Evolutionary conservation across 768 basidiomycete genomes (phyloP), one percentile per base, ranked within the genome.

Genomic region (Chalciporus sphaerocephalus): DNA sequence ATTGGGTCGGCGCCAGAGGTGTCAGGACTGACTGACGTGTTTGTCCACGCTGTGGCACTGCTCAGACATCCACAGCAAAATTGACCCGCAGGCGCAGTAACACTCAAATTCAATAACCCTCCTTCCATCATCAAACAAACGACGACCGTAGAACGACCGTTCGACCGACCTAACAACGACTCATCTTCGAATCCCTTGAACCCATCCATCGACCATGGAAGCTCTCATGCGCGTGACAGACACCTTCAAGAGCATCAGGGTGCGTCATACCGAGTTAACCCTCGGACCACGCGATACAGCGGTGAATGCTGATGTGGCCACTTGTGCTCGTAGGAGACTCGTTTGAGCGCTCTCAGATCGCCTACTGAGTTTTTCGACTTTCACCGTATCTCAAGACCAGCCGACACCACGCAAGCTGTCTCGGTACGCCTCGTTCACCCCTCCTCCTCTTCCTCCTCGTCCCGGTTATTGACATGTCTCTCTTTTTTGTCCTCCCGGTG

Each of bases 301-400:
- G 16, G 44, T 51, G 18, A 22, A 36, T 22, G 24, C 32, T 22
- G 12, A 46, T 20, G 16, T 13, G 17, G 7, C 21, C 40, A n/a
- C 27, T 41, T 25, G n/a, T 21, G 20, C 20, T 42, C 42, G 34
- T 60, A 92, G 89, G 89, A 92, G 69, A 83, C 87, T 20, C 79
- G 81, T 55, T 73, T 92, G 47, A 86, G 85, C 46, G 81, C 82
- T 32, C 71, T 92, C 51, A 78, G 90, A 47, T 72, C 84, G 1
- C 80, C 82, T 5, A 59, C 66, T 37, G 90, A 92, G 64, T 92
- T 92, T 68, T 92, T 92, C 60, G 90, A 92, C 69, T 69, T 75
- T 54, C 81, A 92, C 53, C 82, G 89, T 17, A 67, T 94, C 41
- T 92, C 91, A n/a, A 73, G 82, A 57, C 91, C 91, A 9, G 81